These are phyloP conservation scores for Diaporthe sp. DNA, from an alignment of 2,329 filamentous ascomycete species.

Conservation along the genomic window DNA sequence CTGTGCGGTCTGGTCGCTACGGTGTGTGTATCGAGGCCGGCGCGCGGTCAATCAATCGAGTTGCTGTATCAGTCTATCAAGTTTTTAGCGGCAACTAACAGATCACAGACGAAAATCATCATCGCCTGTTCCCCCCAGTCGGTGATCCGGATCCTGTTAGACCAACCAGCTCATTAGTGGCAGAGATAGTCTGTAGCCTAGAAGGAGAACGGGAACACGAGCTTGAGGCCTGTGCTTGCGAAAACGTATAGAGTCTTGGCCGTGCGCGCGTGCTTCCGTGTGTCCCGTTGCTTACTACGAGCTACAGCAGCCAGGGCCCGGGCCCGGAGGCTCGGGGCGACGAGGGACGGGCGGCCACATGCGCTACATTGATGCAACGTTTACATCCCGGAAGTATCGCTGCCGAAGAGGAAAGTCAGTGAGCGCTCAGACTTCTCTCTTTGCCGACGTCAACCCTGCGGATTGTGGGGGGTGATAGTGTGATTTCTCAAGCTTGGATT, in stretches of 20 bases:
- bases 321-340: slow-evolving; percentile 12
- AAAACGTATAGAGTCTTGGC: not conserved
- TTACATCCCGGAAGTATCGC: not conserved
- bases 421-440: not conserved
- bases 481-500: not conserved
- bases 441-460: not conserved
- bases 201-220: not conserved
- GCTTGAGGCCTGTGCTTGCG: not conserved
- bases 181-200: not conserved
- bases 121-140: not conserved
- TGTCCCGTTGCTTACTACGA: not conserved
- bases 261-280: not conserved
- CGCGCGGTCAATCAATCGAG: not conserved
- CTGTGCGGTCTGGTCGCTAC: not conserved
- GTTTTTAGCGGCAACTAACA: no score
- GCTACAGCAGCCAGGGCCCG: not conserved
- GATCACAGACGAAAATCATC: not conserved
- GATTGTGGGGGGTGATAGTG: slow-evolving; percentile 9
- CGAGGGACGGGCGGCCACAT: slow-evolving; percentile 7
- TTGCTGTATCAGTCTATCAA: no score
- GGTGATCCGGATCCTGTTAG: no score
- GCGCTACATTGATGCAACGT: slow-evolving; percentile 16
- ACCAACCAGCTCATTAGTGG: not conserved
- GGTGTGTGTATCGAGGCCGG: not conserved
- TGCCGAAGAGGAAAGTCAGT: not conserved